Evolutionary conservation across 805 yeast genomes (phyloP), one percentile per base, ranked within the genome.

Genomic region (Suhomyces tanzawaensis): DNA sequence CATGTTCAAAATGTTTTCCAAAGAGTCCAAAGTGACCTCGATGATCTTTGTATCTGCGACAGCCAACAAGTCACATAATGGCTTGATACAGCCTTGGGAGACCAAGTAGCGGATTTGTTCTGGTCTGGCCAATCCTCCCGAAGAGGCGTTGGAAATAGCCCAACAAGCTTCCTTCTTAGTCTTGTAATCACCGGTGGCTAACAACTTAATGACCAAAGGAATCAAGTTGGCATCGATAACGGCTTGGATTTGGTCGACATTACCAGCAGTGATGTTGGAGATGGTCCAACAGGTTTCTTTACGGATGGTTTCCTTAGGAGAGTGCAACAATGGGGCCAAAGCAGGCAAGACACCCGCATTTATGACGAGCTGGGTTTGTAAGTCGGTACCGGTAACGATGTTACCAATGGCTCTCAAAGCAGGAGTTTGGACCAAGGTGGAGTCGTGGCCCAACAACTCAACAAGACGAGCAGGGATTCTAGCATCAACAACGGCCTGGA

Each of bases 251-350:
- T 93, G 99, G 45, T 85, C 90, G 16, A 90, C 69, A 62, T 87
- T 93, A 55, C 99, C 99, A 16, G 99, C 99, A 24, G 99, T 93
- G 59, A 93, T 90, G 68, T 93, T 93, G 42, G 97, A 90, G 47
- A 93, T 82, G 26, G 99, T 91, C 99, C 99, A 93, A 71, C 99
- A 89, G 4, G 98, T 95, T 71, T 93, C 99, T 64, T 93, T 93
- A 59, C 93, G 82, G 51, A 93, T 84, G 13, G 93, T 79, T 63
- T 93, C 99, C 72, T 90, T 89, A 42, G 87, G 79, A 22, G 95
- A 85, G 46, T 78, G 72, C 53, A 93, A 74, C 48, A 93, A 74
- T 32, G 85, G 86, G 36, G 82, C 81, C 46, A 93, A 72, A 15
- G 95, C 95, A 24, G 85, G 81, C 54, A 93, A 73, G 11, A 91